Evolutionary conservation across 768 basidiomycete genomes (phyloP).

Genomic region (Kwoniella heveanensis): DNA sequence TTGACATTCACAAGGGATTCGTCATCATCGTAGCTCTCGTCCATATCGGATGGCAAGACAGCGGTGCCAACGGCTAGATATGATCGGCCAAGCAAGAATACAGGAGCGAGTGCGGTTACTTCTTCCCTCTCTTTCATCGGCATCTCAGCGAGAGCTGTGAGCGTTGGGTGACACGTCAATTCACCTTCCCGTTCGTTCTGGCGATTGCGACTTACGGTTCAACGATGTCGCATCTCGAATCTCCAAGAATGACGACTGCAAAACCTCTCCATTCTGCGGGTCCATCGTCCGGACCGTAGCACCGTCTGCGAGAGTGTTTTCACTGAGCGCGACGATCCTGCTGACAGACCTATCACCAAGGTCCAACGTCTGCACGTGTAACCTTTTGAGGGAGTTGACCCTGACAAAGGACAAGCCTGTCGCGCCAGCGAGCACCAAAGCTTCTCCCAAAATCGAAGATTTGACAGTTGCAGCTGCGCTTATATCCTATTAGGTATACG

Average conservation of each 20-base stretch:
- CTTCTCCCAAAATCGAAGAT: conserved; percentile 30
- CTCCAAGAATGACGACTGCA: conserved; percentile 39
- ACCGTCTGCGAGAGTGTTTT: conserved; percentile 30
- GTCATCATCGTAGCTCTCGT: conserved; percentile 29
- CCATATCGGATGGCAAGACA: conserved; percentile 38
- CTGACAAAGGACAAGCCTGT: conserved; percentile 35
- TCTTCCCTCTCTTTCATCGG: conserved; percentile 37
- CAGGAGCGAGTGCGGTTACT: conserved; percentile 35
- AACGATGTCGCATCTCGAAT: conserved; percentile 42
- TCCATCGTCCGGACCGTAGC: conserved; percentile 34
- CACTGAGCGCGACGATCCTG: conserved; percentile 25
- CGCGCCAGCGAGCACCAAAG: conserved; percentile 33
- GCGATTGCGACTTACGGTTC: conserved; percentile 33
- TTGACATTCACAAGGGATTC: conserved; percentile 24
- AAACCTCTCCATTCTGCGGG: conserved; percentile 42
- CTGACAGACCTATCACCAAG: conserved; percentile 37
- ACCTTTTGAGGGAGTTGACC: conserved; percentile 49
- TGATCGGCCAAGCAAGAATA: conserved; percentile 31
- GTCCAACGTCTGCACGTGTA: conserved; percentile 51
- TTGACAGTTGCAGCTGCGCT: conserved; percentile 32
- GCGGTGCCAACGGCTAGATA: conserved; percentile 51
- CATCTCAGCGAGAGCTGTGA: conserved; percentile 36
- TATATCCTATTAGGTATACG: conserved; percentile 29
- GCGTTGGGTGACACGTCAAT: too few relatives aligned
- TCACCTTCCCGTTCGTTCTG: too few relatives aligned